Base-by-base conservation (phyloP, 2,329 filamentous ascomycete genomes). In the Phaeosphaeria sp. region DNA sequence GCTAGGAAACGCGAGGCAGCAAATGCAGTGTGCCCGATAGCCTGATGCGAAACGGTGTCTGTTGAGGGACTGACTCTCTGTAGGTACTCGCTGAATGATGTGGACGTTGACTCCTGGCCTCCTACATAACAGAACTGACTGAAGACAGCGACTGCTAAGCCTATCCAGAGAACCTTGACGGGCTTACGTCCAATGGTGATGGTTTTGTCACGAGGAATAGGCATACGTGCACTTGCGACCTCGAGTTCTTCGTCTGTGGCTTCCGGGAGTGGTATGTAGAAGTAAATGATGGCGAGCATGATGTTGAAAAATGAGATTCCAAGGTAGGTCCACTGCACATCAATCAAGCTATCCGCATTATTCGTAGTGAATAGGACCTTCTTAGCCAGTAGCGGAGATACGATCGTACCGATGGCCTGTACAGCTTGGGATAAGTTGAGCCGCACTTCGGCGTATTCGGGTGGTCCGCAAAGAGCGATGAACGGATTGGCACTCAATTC, bases 261-360 rank as follows among this genome's bases (percentile, higher is more conserved):
- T 74, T 89, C 86, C 0, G 87, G 86, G 1, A 89, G 77, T 1
- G 85, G 86, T 1, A 88, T 75, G 63, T 88, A 88, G 68, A 84
- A 87, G 71, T 87, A 88, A 2, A 80, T 79, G 10, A 88, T 78
- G 1, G 86, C 86, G 13, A 89, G 77, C 3, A 83, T 72, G 47
- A 87, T 79, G 25, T 84, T 86, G 64, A 88, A 87, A 13, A 89
- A 79, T 0, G 85, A 81, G 55, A 89, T 88, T 7, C 85, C 87
- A 2, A 89, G 81, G 59, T 89, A 89, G 0, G 86, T 83, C 85
- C 86, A 89, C 68, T 89, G 87, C 1, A 87, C 85, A 54, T 86
- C 81, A 55, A 88, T 83, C 23, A 89, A 71, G 10, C 80, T 83
- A 0, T 81, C 77, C 0, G 83, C 82, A 55, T 83, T 39, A 7